Conservation (phyloP, 768 basidiomycete genomes). For the Tubosaeta sp. region DNA sequence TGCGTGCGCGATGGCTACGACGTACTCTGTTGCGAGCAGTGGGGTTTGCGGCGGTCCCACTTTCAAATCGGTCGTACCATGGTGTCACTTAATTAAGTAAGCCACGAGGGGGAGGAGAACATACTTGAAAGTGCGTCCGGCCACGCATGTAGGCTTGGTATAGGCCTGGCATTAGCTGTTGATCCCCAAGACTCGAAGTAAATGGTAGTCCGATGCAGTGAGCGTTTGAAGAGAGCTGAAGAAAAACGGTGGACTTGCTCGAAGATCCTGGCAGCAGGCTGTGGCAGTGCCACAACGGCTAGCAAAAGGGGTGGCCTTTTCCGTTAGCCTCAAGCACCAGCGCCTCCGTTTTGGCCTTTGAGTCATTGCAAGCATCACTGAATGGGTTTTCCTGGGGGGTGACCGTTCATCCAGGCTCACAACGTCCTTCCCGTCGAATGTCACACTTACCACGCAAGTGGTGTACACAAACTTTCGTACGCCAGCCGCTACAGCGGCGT, state of each 20-base stretch:
- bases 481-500: conserved; percentile 65
- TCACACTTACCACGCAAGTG: conserved; percentile 80
- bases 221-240: conserved; percentile 1
- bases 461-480: conserved; percentile 92
- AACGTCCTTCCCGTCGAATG: conserved; percentile 79
- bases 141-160: conserved; percentile 72
- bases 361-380: conserved; percentile 93
- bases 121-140: conserved; percentile 91
- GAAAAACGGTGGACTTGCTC: no score
- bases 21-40: conserved; percentile 32
- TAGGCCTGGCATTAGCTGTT: conserved; percentile 78
- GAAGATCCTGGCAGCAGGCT: conserved; percentile 88
- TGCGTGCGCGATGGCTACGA: conserved; percentile 25
- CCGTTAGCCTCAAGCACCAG: conserved; percentile 85
- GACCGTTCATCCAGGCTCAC: conserved; percentile 87
- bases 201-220: no score
- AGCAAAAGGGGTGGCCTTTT: conserved; percentile 59
- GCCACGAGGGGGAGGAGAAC: no score
- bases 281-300: conserved; percentile 68
- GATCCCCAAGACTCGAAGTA: conserved; percentile 74
- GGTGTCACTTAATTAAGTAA: no score
- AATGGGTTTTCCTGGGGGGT: conserved; percentile 67
- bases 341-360: conserved; percentile 85
- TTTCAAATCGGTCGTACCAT: no score
- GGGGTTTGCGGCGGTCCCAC: conserved; percentile 29